These are phyloP conservation scores for Penicillium sp. DNA, from an alignment of 2,329 filamentous ascomycete genomes.

Conservation along the genomic window DNA sequence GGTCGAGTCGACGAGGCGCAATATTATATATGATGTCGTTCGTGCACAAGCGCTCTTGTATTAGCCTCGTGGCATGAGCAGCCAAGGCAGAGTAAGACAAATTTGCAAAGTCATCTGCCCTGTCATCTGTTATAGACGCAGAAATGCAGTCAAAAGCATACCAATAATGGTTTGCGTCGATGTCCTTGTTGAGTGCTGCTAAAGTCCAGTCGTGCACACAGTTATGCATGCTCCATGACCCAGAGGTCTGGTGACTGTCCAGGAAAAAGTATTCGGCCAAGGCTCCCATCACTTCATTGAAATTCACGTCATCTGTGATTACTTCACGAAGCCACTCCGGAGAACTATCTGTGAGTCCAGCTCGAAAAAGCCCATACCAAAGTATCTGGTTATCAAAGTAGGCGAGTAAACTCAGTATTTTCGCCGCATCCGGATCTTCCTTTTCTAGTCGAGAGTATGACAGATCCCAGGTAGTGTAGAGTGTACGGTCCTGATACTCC, in stretches of 20 bases:
- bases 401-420: not conserved
- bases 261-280: slow-evolving; percentile 2
- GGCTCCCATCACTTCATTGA: not conserved
- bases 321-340: not conserved
- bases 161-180: not conserved
- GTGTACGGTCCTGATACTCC: slow-evolving; percentile 2
- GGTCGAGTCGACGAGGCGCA: no score
- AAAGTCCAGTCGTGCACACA: slow-evolving; percentile 4
- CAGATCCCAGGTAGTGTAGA: slow-evolving; percentile 5
- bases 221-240: slow-evolving; percentile 4
- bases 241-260: not conserved
- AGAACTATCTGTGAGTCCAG: not conserved
- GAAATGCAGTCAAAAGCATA: no score
- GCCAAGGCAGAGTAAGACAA: no score
- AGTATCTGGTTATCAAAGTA: not conserved
- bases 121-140: no score
- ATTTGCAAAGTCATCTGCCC: no score
- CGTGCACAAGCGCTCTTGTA: no score
- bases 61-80: no score
- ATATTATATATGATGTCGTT: no score
- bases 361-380: not conserved
- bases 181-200: slow-evolving; percentile 1
- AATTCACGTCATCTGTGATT: not conserved
- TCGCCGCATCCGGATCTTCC: not conserved
- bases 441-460: not conserved